Evolutionary conservation across 805 yeast species (phyloP).

Genomic region (Pichia scutulata): DNA sequence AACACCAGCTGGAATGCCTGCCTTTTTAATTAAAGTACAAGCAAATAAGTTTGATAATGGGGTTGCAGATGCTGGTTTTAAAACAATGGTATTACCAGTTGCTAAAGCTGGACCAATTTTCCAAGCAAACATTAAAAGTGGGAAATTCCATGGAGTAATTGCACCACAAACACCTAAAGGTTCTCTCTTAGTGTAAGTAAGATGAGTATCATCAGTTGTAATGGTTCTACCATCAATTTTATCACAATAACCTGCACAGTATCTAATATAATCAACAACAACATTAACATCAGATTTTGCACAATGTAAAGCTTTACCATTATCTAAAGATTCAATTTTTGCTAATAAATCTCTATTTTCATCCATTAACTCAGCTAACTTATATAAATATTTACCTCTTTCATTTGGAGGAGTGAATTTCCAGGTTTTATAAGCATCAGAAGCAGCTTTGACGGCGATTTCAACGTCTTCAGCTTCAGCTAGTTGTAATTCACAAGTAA

Average conservation of each 20-base stretch:
- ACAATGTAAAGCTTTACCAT: conserved; percentile 65
- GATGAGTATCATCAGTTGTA: conserved; percentile 55
- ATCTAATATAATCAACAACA: conserved; percentile 57
- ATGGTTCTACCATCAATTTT: conserved; percentile 58
- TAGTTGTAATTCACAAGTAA: conserved; percentile 42
- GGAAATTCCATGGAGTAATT: conserved; percentile 83
- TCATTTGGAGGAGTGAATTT: conserved; percentile 47
- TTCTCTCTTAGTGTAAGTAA: conserved; percentile 60
- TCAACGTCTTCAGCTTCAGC: conserved; percentile 60
- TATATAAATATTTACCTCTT: conserved; percentile 45
- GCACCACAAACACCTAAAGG: conserved; percentile 81
- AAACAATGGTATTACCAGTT: conserved; percentile 64
- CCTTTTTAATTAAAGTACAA: conserved; percentile 54
- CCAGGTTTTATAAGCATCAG: conserved; percentile 56
- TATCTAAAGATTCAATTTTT: conserved; percentile 63
- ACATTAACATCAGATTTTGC: conserved; percentile 64
- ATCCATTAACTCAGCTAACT: conserved; percentile 65
- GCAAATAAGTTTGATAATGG: conserved; percentile 65
- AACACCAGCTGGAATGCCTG: conserved; percentile 71
- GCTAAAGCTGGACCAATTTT: conserved; percentile 74
- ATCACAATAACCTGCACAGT: conserved; percentile 69
- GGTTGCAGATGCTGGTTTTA: conserved; percentile 73
- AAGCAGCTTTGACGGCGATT: conserved; percentile 60
- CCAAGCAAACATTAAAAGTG: conserved; percentile 73
- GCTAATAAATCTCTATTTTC: conserved; percentile 56